Conservation (phyloP, 257 asterid species). For the Mentha longifolia region DNA sequence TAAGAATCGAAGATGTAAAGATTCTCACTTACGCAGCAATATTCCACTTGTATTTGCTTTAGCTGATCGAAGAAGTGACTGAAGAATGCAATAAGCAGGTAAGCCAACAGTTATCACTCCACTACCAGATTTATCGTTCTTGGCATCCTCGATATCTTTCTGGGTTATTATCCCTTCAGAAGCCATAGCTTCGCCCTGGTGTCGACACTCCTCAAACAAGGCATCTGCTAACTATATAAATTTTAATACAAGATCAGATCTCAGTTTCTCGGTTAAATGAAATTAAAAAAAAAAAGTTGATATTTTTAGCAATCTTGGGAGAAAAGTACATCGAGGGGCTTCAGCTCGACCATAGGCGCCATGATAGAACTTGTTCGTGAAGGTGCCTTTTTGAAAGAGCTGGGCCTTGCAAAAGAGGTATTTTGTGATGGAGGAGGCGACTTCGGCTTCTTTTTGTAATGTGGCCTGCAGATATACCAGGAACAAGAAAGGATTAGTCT, state of each 20-base stretch:
- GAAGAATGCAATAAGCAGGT: conserved; percentile 86
- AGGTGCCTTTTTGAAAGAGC: conserved; percentile 55
- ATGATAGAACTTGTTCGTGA: conserved; percentile 53
- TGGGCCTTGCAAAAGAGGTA: conserved; percentile 57
- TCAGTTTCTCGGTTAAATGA: not conserved
- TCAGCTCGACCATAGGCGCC: conserved; percentile 73
- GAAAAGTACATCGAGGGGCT: conserved; percentile 70
- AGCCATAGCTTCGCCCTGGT: conserved; percentile 63
- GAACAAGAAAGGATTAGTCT: not conserved
- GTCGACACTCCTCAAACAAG: conserved; percentile 70
- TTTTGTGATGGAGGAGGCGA: conserved; percentile 38
- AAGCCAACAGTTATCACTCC: conserved; percentile 67
- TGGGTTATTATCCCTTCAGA: conserved; percentile 67
- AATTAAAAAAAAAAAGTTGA: not conserved
- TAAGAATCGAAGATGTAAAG: not conserved
- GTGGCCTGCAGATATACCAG: conserved; percentile 58
- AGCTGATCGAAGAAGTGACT: conserved; percentile 69
- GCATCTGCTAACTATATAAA: conserved; percentile 61
- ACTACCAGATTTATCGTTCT: conserved; percentile 56
- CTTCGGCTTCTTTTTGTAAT: conserved; percentile 49
- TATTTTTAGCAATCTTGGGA: not conserved
- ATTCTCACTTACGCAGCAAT: conserved; percentile 57
- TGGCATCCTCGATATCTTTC: conserved; percentile 81
- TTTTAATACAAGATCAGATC: not conserved
- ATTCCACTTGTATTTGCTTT: conserved; percentile 70